Percentiles rank a stretch among this genome's conserved stretches.
These are phyloP conservation scores for Nakaseomyces sp. DNA, from an alignment of 1,139 yeast species.

Conservation along the genomic window DNA sequence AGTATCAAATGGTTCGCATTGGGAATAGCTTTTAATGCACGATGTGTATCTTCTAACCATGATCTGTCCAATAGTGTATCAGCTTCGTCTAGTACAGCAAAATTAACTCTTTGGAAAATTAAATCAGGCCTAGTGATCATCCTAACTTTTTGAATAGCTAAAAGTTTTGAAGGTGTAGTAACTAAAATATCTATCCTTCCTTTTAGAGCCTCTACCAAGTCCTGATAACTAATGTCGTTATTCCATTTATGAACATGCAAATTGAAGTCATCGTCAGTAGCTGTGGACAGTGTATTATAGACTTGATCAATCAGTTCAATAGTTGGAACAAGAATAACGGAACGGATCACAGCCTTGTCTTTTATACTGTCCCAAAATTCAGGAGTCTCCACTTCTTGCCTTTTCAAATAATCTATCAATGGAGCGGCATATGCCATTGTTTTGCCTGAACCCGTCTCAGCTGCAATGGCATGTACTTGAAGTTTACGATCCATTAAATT, in stretches of 20 bases:
- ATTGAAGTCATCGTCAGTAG: conserved; percentile 34
- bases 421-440: conserved; percentile 87
- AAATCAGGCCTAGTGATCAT: conserved; percentile 43
- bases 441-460: conserved; percentile 95
- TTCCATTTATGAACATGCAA: conserved; percentile 53
- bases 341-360: conserved; percentile 44
- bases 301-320: conserved; percentile 84
- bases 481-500: conserved; percentile 35
- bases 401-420: conserved; percentile 55
- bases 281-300: conserved; percentile 40
- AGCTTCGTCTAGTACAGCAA: conserved; percentile 86
- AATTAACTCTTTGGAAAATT: conserved; percentile 41
- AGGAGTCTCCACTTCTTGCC: conserved; percentile 38
- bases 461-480: conserved; percentile 73
- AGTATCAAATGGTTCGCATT: conserved; percentile 57
- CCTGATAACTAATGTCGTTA: conserved; percentile 41
- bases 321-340: conserved; percentile 77
- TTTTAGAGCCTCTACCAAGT: conserved; percentile 41
- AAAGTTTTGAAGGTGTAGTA: conserved; percentile 71
- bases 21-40: conserved; percentile 44
- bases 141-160: conserved; percentile 38
- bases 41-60: conserved; percentile 61
- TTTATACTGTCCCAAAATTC: conserved; percentile 32
- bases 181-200: conserved; percentile 65
- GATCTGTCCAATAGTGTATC: conserved; percentile 85